Base-by-base conservation (phyloP, 2,329 filamentous ascomycete species). In the Penicillium sclerotiorum region DNA sequence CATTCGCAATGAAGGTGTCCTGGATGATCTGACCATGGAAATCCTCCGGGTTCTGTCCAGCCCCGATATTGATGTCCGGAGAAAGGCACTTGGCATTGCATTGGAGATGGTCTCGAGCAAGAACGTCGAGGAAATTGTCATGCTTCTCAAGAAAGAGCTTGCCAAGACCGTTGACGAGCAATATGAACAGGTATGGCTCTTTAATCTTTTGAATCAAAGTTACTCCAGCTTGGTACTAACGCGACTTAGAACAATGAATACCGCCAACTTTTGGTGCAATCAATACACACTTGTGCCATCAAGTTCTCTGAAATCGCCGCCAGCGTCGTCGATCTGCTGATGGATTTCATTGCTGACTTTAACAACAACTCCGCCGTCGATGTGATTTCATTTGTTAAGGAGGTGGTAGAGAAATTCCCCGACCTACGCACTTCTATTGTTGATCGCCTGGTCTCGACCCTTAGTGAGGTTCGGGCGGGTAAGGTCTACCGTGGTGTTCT, bases 341-440 rank as follows among this genome's bases (percentile, higher is more conserved):
- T 99, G 94, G 94, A 99, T 73, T 97, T 97, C 69, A 96, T 99
- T 65, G 90, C 89, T 44, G 94, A 99, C 71, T 96, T 97, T 71
- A 97, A 95, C 78, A 96, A 95, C 67, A 88, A 89, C 37, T 96
- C 93, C 1, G 94, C 94, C 1, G 90, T 99, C 23, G 94, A 99
- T 72, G 93, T 99, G 46, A 97, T 99, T 67, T 92, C 90, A 47
- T 99, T 99, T 67, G 92, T 99, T 57, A 99, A 99, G 75, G 94
- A 99, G 71, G 94, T 99, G 3, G 93, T 97, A 6, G 94, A 99
- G 75, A 96, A 95, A 67, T 99, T 97, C 78, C 94, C 94, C 7
- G 86, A 89, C 62, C 81, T 99, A 50, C 86, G 94, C 53, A 84
- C 86, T 27, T 88, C 89, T 1, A 97, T 99, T 60, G 87, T 97